Evolutionary conservation across 306 rosid genomes (phyloP).

Genomic region (Rosa lucieae): DNA sequence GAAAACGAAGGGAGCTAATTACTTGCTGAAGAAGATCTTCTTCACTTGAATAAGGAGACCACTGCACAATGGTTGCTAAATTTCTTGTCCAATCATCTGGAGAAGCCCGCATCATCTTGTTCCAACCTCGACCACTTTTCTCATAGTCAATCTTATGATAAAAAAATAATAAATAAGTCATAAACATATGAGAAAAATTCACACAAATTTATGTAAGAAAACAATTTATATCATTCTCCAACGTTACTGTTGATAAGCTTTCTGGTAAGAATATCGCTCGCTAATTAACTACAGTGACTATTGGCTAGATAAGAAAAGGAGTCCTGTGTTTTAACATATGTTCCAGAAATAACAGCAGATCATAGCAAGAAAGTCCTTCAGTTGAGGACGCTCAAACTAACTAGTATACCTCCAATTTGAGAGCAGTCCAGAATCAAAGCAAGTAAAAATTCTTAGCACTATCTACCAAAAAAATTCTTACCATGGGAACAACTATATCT

Average conservation of each 20-base stretch:
- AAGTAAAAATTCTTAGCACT: neutral
- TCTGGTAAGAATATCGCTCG: neutral
- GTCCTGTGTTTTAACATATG: neutral
- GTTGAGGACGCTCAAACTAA: neutral
- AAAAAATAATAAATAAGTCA: neutral
- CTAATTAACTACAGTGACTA: neutral
- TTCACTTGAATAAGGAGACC: slow-evolving; percentile 88
- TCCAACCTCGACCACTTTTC: slow-evolving; percentile 52
- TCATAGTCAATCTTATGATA: slow-evolving; percentile 74
- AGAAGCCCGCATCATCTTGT: slow-evolving; percentile 54
- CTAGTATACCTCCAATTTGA: neutral
- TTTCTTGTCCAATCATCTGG: slow-evolving; percentile 67
- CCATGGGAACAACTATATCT: slow-evolving; percentile 94
- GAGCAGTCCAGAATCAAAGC: neutral
- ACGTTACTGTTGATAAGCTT: neutral
- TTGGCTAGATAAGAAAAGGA: neutral
- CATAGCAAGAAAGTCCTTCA: neutral
- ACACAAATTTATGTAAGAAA: neutral
- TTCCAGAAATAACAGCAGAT: neutral
- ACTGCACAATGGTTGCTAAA: slow-evolving; percentile 61
- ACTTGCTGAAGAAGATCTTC: slow-evolving; percentile 71
- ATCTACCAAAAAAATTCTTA: slow-evolving; percentile 27
- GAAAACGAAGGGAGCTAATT: slow-evolving; percentile 1
- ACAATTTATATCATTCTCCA: neutral
- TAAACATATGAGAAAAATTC: neutral